Evolutionary conservation across 2,329 filamentous ascomycete genomes (phyloP), one percentile per base, ranked within the genome.

Genomic region (Coccinonectria pachysandricola): DNA sequence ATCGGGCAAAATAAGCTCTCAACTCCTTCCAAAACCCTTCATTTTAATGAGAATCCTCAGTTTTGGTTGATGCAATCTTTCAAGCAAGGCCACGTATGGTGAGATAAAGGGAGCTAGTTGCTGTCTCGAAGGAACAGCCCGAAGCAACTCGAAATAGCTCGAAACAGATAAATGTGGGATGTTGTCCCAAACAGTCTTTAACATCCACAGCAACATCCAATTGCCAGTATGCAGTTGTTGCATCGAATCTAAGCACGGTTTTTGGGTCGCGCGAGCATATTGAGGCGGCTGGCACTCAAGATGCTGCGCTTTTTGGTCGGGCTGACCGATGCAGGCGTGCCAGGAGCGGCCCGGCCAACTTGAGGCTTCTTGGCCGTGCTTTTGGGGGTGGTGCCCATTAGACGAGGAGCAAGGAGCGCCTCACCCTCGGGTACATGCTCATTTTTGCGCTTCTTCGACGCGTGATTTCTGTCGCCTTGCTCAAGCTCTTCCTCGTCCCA

Each of bases 241-340:
- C 14, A 18, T 28, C 14, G 27, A 19, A 17, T n/a, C 24, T 54
- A 71, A 33, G 53, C 65, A 31, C 72, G 62, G 36, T 62, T 51
- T 57, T 77, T 78, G 2, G 73, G 73, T 22, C 62, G 61, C 23
- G 74, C 65, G 13, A 78, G 63, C 65, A 72, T 69, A 43, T 74
- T 69, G 29, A 78, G 57, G 33, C 74, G 62, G 46, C 68, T 75
- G 32, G 75, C 46, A 37, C 63, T 76, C 30, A 78, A 49, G 13
- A 64, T 57, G 5, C 45, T 41, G 32, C 52, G 60, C 56, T 71
- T 74, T 59, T 71, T 73, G 26, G 52, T 52, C 4, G 71, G 61
- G 28, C 59, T 71, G 3, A 42, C 43, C 8, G 52, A 48, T 8
- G 32, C 33, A 25, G 48, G 44, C 8, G 47, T 36, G 14, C 41